Percentiles rank a stretch among this genome's conserved stretches.
Conservation (phyloP, 164 flowering plant genomes). For the Vitis riparia region DNA sequence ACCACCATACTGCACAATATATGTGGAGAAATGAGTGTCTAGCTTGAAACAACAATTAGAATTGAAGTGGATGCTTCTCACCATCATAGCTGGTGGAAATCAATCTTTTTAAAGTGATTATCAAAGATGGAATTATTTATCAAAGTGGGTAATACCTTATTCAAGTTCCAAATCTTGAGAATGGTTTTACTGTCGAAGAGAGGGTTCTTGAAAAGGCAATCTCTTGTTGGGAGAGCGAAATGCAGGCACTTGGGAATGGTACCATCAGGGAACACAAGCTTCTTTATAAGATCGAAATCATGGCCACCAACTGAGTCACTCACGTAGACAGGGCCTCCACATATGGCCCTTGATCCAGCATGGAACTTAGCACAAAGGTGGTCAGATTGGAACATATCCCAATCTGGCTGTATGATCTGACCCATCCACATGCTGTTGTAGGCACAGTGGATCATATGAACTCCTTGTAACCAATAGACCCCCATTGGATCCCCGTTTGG, state of each 20-base stretch:
- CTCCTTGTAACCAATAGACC: constrained; percentile 89
- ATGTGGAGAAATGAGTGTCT: neutral
- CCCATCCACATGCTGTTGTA: constrained; percentile 97
- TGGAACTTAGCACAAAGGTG: constrained; percentile 78
- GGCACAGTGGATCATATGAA: constrained; percentile 92
- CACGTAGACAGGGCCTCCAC: constrained; percentile 84
- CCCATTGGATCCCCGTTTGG: constrained; percentile 93
- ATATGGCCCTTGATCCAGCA: constrained; percentile 85
- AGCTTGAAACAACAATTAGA: neutral
- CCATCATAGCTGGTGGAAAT: too few species aligned
- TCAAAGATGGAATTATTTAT: too few species aligned
- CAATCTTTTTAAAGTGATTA: too few species aligned
- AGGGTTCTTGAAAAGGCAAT: constrained; percentile 82
- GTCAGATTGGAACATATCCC: constrained; percentile 97
- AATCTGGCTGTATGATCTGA: constrained; percentile 83
- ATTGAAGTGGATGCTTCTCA: too few species aligned
- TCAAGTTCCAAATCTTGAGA: constrained; percentile 89
- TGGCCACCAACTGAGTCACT: constrained; percentile 79
- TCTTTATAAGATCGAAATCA: constrained; percentile 65
- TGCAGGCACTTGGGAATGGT: constrained; percentile 75
- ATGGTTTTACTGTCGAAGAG: constrained; percentile 65
- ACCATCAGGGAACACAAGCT: constrained; percentile 81
- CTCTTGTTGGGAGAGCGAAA: constrained; percentile 84
- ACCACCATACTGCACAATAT: constrained; percentile 64
- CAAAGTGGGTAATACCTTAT: constrained; percentile 56